These are phyloP conservation scores for Yamadazyma atmosphaerica DNA, from an alignment of 1,139 yeast species.

Conservation along the genomic window DNA sequence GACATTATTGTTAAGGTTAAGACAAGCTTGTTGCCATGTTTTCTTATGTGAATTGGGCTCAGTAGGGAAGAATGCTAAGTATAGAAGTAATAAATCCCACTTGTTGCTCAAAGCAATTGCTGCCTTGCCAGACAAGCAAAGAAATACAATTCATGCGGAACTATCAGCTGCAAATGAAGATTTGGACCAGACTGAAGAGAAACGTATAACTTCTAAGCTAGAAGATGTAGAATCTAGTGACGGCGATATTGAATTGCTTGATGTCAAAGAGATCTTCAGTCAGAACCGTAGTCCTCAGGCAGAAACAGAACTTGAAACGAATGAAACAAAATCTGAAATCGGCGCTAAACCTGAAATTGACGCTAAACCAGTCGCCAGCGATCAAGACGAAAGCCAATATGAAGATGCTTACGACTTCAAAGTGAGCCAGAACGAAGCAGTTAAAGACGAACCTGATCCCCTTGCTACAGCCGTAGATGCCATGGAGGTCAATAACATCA, in stretches of 20 bases:
- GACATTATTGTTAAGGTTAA: slow-evolving; percentile 70
- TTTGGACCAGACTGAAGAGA: slow-evolving; percentile 14
- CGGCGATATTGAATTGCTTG: slow-evolving; percentile 2
- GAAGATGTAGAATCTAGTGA: no score
- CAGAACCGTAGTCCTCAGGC: neutral
- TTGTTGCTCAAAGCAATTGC: slow-evolving; percentile 8
- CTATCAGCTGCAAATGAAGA: slow-evolving; percentile 45
- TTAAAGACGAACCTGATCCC: no score
- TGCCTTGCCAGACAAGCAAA: slow-evolving; percentile 14
- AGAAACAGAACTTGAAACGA: no score
- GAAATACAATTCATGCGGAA: slow-evolving; percentile 17
- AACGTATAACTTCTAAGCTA: no score
- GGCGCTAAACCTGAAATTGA: no score
- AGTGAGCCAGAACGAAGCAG: no score
- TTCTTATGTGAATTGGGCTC: slow-evolving; percentile 69
- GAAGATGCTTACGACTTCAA: no score
- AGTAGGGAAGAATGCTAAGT: slow-evolving; percentile 19
- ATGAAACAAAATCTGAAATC: no score
- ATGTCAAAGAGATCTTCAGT: neutral
- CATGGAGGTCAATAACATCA: no score
- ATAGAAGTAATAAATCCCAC: slow-evolving; percentile 6
- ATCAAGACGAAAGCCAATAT: no score
- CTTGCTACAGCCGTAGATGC: no score
- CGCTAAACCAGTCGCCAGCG: no score
- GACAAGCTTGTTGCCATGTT: slow-evolving; percentile 92